Evolutionary conservation across 2,329 filamentous ascomycete genomes (phyloP).

Genomic region (Ceratocystis colombiana): DNA sequence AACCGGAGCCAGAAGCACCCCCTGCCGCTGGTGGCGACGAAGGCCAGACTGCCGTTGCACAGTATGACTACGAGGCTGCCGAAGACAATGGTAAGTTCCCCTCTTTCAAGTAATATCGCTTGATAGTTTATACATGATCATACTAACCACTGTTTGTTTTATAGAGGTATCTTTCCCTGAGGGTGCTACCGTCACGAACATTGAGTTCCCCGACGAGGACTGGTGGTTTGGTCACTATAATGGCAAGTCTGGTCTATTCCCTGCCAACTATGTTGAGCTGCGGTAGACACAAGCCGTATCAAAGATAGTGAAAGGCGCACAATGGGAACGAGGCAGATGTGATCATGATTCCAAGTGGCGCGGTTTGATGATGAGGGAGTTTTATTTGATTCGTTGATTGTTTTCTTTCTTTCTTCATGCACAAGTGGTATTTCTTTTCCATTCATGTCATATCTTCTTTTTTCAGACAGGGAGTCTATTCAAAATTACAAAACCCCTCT

Average conservation of each 20-base stretch:
- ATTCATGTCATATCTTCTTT: background rate
- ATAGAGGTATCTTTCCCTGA: slow-evolving; percentile 73
- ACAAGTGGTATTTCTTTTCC: slow-evolving; percentile 12
- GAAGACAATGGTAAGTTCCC: slow-evolving; percentile 67
- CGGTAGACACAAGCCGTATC: slow-evolving; percentile 19
- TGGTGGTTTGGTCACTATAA: slow-evolving; percentile 93
- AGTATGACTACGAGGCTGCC: slow-evolving; percentile 94
- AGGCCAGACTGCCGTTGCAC: slow-evolving; percentile 65
- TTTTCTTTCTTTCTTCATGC: background rate
- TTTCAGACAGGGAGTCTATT: background rate
- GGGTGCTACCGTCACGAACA: slow-evolving; percentile 65
- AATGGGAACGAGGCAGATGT: background rate
- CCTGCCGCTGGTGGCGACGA: slow-evolving; percentile 31
- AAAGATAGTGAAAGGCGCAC: background rate
- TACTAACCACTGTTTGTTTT: slow-evolving; percentile 29
- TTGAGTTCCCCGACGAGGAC: slow-evolving; percentile 96
- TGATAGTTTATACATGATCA: background rate
- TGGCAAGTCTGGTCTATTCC: slow-evolving; percentile 75
- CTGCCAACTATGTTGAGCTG: slow-evolving; percentile 58
- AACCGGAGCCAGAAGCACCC: slow-evolving; percentile 36
- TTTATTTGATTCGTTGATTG: background rate
- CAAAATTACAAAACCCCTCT: background rate
- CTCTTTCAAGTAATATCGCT: background rate
- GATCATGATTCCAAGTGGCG: background rate
- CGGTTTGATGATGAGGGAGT: background rate